phyloP scores from a whole-genome alignment of 768 basidiomycete species.

The Xanthoconium stramineum region DNA sequence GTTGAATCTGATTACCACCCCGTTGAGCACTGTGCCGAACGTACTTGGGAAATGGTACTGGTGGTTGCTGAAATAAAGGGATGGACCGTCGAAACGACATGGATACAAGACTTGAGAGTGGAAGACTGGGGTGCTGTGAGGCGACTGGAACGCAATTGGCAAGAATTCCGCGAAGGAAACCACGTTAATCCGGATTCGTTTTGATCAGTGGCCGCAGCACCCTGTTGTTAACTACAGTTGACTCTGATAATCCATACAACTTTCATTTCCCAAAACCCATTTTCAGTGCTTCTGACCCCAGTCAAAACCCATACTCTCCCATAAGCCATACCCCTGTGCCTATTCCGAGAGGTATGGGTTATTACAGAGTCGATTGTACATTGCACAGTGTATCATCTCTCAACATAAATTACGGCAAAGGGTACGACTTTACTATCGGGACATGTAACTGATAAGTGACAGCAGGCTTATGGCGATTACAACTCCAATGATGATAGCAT shows the following conservation, averaged over 20 bases:
- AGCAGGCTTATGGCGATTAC: slow-evolving; percentile 86
- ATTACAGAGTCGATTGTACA: neutral
- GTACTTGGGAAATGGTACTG: slow-evolving; percentile 76
- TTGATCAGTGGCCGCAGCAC: neutral
- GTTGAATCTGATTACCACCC: slow-evolving; percentile 85
- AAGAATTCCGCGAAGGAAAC: slow-evolving; percentile 49
- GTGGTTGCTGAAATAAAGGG: slow-evolving; percentile 72
- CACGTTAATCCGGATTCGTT: slow-evolving; percentile 27
- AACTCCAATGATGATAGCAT: slow-evolving; percentile 83
- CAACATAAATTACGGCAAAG: neutral
- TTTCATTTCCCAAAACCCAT: no score
- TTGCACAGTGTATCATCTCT: neutral
- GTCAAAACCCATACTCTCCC: no score
- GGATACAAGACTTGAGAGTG: slow-evolving; percentile 38
- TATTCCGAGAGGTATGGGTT: no score
- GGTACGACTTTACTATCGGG: slow-evolving; percentile 20
- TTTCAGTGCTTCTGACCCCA: no score
- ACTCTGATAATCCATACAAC: no score
- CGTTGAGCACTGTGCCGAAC: slow-evolving; percentile 50
- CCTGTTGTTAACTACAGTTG: neutral
- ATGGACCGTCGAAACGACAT: slow-evolving; percentile 69
- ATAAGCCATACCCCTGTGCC: no score
- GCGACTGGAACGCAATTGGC: slow-evolving; percentile 71
- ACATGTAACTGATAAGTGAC: slow-evolving; percentile 50
- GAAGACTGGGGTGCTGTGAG: slow-evolving; percentile 61